phyloP scores from a whole-genome alignment of 164 flowering plant genomes.

The Annona squamosa region DNA sequence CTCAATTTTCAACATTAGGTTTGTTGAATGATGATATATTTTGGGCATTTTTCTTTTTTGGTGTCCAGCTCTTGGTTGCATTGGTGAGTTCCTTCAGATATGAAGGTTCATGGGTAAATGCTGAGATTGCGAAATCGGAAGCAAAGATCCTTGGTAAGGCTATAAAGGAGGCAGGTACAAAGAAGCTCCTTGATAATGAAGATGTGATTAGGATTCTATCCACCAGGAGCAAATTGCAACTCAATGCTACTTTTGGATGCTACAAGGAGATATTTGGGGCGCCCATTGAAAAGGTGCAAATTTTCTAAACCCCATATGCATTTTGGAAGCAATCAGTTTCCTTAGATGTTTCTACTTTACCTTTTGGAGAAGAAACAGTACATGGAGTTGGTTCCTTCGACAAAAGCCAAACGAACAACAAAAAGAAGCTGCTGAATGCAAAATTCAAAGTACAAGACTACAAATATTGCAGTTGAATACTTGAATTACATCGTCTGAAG shows the following conservation, averaged over 20 bases:
- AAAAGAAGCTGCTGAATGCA: too few relatives aligned
- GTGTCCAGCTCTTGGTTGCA: constrained; percentile 35
- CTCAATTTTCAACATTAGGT: background rate
- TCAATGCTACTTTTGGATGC: constrained; percentile 54
- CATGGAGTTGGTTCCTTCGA: too few relatives aligned
- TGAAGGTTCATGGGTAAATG: constrained; percentile 50
- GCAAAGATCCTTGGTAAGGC: constrained; percentile 37
- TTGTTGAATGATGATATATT: background rate
- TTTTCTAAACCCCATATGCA: too few relatives aligned
- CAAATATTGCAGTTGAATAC: too few relatives aligned
- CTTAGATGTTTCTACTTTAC: too few relatives aligned
- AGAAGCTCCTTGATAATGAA: constrained; percentile 48
- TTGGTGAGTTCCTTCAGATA: constrained; percentile 37
- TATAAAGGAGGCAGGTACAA: constrained; percentile 14
- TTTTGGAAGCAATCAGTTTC: too few relatives aligned
- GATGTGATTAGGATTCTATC: constrained; percentile 53
- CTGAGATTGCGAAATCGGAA: constrained; percentile 53
- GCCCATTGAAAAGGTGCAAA: constrained; percentile 36
- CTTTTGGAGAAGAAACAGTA: too few relatives aligned
- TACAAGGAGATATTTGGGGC: constrained; percentile 42
- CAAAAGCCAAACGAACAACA: too few relatives aligned
- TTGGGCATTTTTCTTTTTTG: background rate
- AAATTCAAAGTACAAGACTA: too few relatives aligned
- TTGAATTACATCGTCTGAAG: too few relatives aligned
- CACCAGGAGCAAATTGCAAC: constrained; percentile 70